Evolutionary conservation across 2,329 filamentous ascomycete genomes (phyloP).

Genomic region (Tolypocladium pustulatum): DNA sequence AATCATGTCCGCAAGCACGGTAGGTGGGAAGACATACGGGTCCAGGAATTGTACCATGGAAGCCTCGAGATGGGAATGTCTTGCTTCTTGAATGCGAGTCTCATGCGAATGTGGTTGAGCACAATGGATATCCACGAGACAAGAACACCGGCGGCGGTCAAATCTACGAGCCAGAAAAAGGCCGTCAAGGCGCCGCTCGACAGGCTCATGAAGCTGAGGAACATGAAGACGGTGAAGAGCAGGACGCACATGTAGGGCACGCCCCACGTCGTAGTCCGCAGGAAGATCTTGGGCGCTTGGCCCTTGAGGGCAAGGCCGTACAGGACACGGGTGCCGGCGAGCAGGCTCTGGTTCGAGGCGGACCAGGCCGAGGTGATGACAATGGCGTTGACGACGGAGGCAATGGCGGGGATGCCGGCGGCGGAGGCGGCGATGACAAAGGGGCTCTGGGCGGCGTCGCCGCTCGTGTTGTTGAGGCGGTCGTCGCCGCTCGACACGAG

Average conservation of each 20-base stretch:
- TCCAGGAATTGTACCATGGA: slow-evolving; percentile 55
- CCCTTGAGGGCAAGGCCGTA: slow-evolving; percentile 57
- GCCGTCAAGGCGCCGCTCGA: slow-evolving; percentile 48
- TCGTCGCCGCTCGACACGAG: slow-evolving; percentile 50
- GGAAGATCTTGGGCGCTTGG: slow-evolving; percentile 54
- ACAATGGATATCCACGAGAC: slow-evolving; percentile 52
- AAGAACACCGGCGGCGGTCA: slow-evolving; percentile 52
- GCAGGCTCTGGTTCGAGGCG: slow-evolving; percentile 49
- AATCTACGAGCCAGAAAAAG: slow-evolving; percentile 53
- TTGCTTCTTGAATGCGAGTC: slow-evolving; percentile 43
- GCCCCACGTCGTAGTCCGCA: slow-evolving; percentile 48
- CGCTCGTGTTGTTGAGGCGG: slow-evolving; percentile 35
- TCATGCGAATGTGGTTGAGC: slow-evolving; percentile 48
- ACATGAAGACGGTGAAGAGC: slow-evolving; percentile 43
- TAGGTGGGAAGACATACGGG: slow-evolving; percentile 30
- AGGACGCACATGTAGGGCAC: slow-evolving; percentile 50
- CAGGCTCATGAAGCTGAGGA: slow-evolving; percentile 47
- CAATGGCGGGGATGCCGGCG: slow-evolving; percentile 56
- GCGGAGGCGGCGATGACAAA: slow-evolving; percentile 63
- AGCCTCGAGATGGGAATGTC: slow-evolving; percentile 36
- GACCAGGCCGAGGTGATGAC: slow-evolving; percentile 61
- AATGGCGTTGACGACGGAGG: slow-evolving; percentile 65
- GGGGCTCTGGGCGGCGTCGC: slow-evolving; percentile 40
- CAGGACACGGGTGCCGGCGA: slow-evolving; percentile 58
- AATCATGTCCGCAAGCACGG: background rate